Percentiles rank a stretch among this genome's conserved stretches.
Evolutionary conservation across 441 rosid species (phyloP).

Genomic region (Corymbia citriodora): DNA sequence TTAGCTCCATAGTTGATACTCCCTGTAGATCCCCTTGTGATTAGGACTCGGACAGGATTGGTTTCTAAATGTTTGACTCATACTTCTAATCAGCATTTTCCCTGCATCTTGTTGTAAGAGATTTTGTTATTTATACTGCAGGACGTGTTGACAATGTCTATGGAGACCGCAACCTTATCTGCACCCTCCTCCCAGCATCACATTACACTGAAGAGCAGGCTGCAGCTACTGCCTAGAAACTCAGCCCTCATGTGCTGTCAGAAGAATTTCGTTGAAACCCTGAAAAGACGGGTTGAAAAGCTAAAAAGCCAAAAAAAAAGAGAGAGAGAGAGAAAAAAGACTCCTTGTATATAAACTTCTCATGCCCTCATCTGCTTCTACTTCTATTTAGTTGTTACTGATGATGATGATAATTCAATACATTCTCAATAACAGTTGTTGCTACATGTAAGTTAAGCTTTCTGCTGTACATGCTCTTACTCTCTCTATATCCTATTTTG

Average conservation of each 20-base stretch:
- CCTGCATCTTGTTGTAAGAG: neutral
- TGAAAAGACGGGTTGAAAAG: neutral
- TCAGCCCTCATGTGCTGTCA: neutral
- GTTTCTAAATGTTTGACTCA: neutral
- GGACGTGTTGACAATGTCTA: conserved; percentile 96
- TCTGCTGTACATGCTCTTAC: neutral
- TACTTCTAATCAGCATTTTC: neutral
- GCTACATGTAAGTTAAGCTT: neutral
- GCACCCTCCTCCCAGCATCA: conserved; percentile 71
- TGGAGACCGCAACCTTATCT: conserved; percentile 89
- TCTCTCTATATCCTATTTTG: neutral
- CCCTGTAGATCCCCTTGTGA: neutral
- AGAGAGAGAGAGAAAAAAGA: neutral
- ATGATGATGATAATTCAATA: neutral
- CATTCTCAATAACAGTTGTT: neutral
- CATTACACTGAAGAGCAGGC: conserved; percentile 70
- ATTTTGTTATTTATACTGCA: conserved; percentile 4
- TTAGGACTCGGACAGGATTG: neutral
- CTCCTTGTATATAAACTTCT: neutral
- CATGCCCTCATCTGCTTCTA: neutral
- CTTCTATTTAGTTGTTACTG: neutral
- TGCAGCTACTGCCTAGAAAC: conserved; percentile 69
- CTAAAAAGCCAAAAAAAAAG: neutral
- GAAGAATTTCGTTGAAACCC: neutral
- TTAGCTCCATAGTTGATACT: neutral